Evolutionary conservation across 1,284 basidiomycete genomes (phyloP).

Genomic region (Thelephora terrestris): DNA sequence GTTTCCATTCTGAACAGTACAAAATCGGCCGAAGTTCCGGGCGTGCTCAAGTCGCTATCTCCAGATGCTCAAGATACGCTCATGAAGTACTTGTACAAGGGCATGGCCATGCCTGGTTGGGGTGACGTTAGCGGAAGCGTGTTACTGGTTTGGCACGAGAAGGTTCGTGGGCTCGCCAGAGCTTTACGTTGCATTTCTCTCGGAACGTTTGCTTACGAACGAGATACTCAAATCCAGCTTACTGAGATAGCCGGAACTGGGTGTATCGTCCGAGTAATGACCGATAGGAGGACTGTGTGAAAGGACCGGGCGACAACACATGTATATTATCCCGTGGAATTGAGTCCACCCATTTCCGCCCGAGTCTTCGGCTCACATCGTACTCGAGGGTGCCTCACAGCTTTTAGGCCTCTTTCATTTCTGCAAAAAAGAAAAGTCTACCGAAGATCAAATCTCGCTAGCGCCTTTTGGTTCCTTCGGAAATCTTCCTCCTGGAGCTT

Average conservation of each 20-base stretch:
- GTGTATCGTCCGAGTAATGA: slow-evolving; percentile 96
- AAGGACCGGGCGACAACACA: too few species aligned
- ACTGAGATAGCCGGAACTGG: slow-evolving; percentile 94
- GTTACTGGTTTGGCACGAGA: slow-evolving; percentile 91
- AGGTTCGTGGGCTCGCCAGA: slow-evolving; percentile 44
- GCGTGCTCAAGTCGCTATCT: slow-evolving; percentile 65
- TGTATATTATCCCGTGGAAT: too few species aligned
- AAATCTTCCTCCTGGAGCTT: slow-evolving; percentile 27
- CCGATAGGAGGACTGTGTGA: slow-evolving; percentile 80
- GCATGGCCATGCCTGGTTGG: slow-evolving; percentile 78
- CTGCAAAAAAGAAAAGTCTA: background rate
- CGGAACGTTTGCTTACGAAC: slow-evolving; percentile 5
- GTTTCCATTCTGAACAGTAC: slow-evolving; percentile 93
- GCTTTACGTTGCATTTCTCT: background rate
- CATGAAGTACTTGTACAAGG: slow-evolving; percentile 99
- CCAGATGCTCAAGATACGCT: slow-evolving; percentile 83
- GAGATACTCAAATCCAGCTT: slow-evolving; percentile 41
- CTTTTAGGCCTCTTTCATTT: too few species aligned
- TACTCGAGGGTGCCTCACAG: too few species aligned
- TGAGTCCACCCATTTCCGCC: too few species aligned
- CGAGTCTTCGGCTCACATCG: background rate
- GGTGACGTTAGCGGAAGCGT: slow-evolving; percentile 84
- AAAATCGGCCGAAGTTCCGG: slow-evolving; percentile 81
- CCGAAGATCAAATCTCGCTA: slow-evolving; percentile 18
- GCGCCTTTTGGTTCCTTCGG: slow-evolving; percentile 25